Conservation (phyloP, 208 protist species). For the Phytomonas francai region DNA sequence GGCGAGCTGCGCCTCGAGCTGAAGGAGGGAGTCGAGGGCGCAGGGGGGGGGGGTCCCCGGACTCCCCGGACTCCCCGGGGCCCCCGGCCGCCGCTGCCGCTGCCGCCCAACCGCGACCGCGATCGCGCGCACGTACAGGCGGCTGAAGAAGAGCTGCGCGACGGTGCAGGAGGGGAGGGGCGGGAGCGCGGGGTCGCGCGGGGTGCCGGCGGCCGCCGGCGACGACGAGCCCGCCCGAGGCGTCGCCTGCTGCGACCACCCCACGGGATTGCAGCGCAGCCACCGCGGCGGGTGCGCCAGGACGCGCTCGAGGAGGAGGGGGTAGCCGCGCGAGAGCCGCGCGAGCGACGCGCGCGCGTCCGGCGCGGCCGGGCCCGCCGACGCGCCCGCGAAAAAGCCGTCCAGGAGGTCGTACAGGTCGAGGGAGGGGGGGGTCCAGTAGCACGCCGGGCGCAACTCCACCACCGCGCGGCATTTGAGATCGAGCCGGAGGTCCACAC, state of each 20-base stretch:
- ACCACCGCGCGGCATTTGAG: too few relatives aligned
- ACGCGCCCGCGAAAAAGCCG: slow-evolving; percentile 12
- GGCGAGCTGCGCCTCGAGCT: neutral
- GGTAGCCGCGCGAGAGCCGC: slow-evolving; percentile 11
- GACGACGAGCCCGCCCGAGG: too few relatives aligned
- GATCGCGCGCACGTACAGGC: too few relatives aligned
- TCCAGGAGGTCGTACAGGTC: slow-evolving; percentile 32
- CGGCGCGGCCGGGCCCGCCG: slow-evolving; percentile 8
- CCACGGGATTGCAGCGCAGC: slow-evolving; percentile 2
- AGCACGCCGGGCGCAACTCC: too few relatives aligned
- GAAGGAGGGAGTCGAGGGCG: slow-evolving; percentile 4
- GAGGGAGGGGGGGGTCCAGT: slow-evolving; percentile 12
- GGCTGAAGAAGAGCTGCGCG: neutral
- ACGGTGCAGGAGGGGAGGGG: neutral
- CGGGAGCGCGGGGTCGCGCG: too few relatives aligned
- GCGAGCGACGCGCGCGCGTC: slow-evolving; percentile 13
- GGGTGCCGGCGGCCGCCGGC: too few relatives aligned
- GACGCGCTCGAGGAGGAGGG: slow-evolving; percentile 20
- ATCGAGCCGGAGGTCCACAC: too few relatives aligned
- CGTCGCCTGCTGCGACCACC: slow-evolving; percentile 13
- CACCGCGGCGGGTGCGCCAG: slow-evolving; percentile 13
- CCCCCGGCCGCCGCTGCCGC: neutral
- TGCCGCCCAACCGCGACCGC: neutral
- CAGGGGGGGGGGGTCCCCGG: neutral
- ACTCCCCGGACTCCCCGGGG: neutral